Evolutionary conservation across 1,139 yeast species (phyloP).

Genomic region (Geotrichum klebahnii): DNA sequence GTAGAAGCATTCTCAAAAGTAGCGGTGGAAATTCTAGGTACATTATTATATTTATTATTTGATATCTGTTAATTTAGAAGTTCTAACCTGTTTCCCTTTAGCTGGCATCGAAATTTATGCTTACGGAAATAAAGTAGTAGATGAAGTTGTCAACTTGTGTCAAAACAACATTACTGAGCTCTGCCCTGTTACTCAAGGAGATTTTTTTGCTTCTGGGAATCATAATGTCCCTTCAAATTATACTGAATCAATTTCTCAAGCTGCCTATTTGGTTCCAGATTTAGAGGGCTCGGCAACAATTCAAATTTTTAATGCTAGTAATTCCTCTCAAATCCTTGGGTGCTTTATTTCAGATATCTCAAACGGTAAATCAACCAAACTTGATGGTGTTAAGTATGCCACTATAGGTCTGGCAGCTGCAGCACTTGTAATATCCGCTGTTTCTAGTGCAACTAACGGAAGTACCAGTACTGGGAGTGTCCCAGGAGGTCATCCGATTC

Average conservation of each 20-base stretch:
- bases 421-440: constrained; percentile 28
- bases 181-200: constrained; percentile 34
- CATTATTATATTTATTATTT: no score
- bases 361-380: constrained; percentile 35
- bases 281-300: constrained; percentile 34
- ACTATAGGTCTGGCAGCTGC: constrained; percentile 36
- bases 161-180: constrained; percentile 30
- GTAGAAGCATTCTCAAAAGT: constrained; percentile 27
- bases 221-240: constrained; percentile 34
- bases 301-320: constrained; percentile 27
- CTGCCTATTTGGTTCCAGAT: constrained; percentile 37
- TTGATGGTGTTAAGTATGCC: constrained; percentile 29
- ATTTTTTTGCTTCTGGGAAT: constrained; percentile 28
- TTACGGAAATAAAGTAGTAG: constrained; percentile 32
- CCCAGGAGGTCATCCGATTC: constrained; percentile 11
- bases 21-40: constrained; percentile 25
- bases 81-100: no score
- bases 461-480: constrained; percentile 20
- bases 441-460: constrained; percentile 25
- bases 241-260: constrained; percentile 29
- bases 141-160: constrained; percentile 34
- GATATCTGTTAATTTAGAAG: no score
- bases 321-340: constrained; percentile 29
- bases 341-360: constrained; percentile 34
- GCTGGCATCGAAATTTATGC: constrained; percentile 31